phyloP scores from a whole-genome alignment of 2,329 filamentous ascomycete genomes.

The Lachnellula cervina region DNA sequence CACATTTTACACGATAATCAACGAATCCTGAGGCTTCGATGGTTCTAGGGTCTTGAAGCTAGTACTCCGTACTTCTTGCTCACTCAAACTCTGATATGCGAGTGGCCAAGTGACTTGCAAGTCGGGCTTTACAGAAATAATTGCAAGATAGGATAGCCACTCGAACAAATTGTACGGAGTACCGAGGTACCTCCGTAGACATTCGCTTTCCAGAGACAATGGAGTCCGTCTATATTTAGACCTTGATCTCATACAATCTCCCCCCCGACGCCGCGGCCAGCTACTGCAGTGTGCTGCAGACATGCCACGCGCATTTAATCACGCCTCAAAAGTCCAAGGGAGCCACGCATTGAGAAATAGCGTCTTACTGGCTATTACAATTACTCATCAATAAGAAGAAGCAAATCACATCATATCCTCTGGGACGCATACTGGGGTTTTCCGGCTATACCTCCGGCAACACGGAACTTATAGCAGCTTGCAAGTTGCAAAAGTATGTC shows the following conservation, averaged over 20 bases:
- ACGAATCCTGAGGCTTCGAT: not conserved
- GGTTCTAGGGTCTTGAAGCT: too few species aligned
- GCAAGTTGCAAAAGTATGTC: not conserved
- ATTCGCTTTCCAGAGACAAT: not conserved
- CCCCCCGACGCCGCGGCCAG: not conserved
- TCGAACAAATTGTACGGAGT: not conserved
- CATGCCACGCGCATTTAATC: conserved; percentile 1
- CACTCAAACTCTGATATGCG: too few species aligned
- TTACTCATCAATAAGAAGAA: not conserved
- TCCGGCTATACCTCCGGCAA: not conserved
- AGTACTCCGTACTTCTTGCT: too few species aligned
- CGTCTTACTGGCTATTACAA: too few species aligned
- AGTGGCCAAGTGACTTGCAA: not conserved
- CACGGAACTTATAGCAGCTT: not conserved
- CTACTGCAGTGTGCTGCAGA: not conserved
- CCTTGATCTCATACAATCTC: not conserved
- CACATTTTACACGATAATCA: not conserved
- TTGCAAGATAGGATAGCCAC: not conserved
- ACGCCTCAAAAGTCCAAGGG: not conserved
- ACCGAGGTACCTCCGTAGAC: too few species aligned
- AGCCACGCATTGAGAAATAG: too few species aligned
- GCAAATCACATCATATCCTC: not conserved
- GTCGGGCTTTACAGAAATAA: conserved; percentile 1
- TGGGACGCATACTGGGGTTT: not conserved
- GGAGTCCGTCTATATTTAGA: conserved; percentile 1